Conservation (phyloP, 495 filamentous ascomycete species). For the Eremomyces bilateralis region DNA sequence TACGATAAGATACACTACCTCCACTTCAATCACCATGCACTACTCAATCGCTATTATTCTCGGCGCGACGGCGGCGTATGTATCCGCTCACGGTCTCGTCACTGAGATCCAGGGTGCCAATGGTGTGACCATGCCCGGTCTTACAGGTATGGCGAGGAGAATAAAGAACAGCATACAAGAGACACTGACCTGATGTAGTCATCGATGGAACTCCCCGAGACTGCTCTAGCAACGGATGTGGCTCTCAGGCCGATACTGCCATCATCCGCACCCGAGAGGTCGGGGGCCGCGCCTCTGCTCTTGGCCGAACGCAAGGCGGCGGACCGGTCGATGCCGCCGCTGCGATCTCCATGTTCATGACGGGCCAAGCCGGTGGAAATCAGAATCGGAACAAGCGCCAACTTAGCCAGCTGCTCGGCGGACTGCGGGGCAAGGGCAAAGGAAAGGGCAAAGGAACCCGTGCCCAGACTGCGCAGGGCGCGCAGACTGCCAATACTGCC, state of each 20-base stretch:
- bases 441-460: constrained; percentile 2
- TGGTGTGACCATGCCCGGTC: constrained; percentile 12
- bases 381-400: constrained; percentile 8
- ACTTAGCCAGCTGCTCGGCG: constrained; percentile 6
- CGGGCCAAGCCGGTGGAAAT: constrained; percentile 2
- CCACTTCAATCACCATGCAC: constrained; percentile 8
- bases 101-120: constrained; percentile 12
- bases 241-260: constrained; percentile 21
- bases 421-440: constrained; percentile 3
- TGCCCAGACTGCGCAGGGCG: constrained; percentile 8
- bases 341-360: constrained; percentile 20
- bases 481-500: constrained; percentile 9
- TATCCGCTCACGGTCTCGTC: constrained; percentile 11
- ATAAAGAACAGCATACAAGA: background rate
- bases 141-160: constrained; percentile 7
- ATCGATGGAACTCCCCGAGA: constrained; percentile 34
- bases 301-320: constrained; percentile 33
- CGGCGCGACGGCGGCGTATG: constrained; percentile 8
- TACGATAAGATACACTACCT: background rate
- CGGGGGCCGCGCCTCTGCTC: constrained; percentile 24
- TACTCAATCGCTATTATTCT: constrained; percentile 10
- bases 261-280: constrained; percentile 29
- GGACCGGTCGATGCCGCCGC: constrained; percentile 27
- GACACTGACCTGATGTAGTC: constrained; percentile 18
- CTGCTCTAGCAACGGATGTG: constrained; percentile 29